Evolutionary conservation across 2,329 filamentous ascomycete species (phyloP), one percentile per base, ranked within the genome.

Genomic region (Penicillium sp.): DNA sequence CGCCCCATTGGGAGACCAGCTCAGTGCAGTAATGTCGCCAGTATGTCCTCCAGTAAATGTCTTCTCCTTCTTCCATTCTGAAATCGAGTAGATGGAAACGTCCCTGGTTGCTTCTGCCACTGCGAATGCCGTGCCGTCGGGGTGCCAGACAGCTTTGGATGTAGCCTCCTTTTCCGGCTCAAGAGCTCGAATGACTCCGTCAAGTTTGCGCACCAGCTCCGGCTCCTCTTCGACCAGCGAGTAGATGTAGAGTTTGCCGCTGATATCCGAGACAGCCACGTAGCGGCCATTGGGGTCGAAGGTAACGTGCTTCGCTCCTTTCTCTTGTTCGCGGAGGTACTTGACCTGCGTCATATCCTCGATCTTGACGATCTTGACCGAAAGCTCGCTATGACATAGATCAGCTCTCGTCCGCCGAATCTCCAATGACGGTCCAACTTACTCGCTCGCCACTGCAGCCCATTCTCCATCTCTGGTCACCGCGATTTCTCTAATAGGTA

Each of bases 401-500:
- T 47, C 22, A 47, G 39, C 18, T 1, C 4, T 13, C 11, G 8
- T 23, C 10, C 14, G 18, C 8, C 7, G 2, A 7, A 1, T 16
- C 14, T 36, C 6, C 14, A 5, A 14, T 3, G 6, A 37, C 11
- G 5, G 29, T 7, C 2, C 14, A 18, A 72, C 79, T 56, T 68
- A 83, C 80, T 97, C 94, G 75, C 90, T 96, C n/a, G 90, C 89
- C 22, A 97, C 89, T 24, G 93, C 93, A 55, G 85, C 87, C 90
- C 89, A 97, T 60, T 87, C 80, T 0, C 81, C 79, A 64, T 97
- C 87, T 1, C 82, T 79, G 2, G 89, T 90, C 11, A 98, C 74
- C 3, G 87, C 84, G 43, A 98, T 76, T 66, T 96, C 89, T 61
- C 93, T 81, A 26, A 96, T 81, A 0, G 93, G 88, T 2, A 96